These are phyloP conservation scores for Exutisphaerella laricina DNA, from an alignment of 2,329 filamentous ascomycete genomes.

Conservation along the genomic window DNA sequence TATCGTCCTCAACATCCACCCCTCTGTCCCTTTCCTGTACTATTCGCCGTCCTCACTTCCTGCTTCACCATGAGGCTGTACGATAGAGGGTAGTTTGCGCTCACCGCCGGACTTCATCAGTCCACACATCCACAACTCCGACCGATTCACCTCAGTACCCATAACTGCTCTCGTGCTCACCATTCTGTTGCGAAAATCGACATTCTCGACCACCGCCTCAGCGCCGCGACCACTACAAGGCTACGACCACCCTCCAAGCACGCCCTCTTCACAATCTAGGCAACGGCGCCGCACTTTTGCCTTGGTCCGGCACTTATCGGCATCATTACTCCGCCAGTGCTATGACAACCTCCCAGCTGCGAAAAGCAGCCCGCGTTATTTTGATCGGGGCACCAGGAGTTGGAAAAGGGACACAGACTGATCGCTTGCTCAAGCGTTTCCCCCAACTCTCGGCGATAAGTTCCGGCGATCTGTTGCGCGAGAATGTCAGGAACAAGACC, in stretches of 20 bases:
- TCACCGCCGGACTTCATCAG: slow-evolving; percentile 10
- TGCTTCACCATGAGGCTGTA: slow-evolving; percentile 20
- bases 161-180: not conserved
- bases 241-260: too few relatives aligned
- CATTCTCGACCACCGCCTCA: too few relatives aligned
- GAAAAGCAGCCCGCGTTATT: slow-evolving; percentile 77
- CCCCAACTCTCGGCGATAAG: slow-evolving; percentile 87
- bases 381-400: slow-evolving; percentile 94
- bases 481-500: slow-evolving; percentile 86
- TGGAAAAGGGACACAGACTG: slow-evolving; percentile 89
- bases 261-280: not conserved
- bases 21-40: too few relatives aligned
- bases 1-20: not conserved
- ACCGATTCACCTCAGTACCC: not conserved
- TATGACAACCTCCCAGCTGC: slow-evolving; percentile 40
- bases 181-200: not conserved
- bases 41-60: not conserved
- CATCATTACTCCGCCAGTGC: not conserved
- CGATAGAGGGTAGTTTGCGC: slow-evolving; percentile 24
- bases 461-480: slow-evolving; percentile 84
- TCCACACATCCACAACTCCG: too few relatives aligned
- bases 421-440: slow-evolving; percentile 78
- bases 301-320: slow-evolving; percentile 5
- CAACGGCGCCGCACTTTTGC: slow-evolving; percentile 1
- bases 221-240: not conserved